Evolutionary conservation across 2,329 filamentous ascomycete species (phyloP), one percentile per base, ranked within the genome.

Genomic region (Stromatinia cepivora): DNA sequence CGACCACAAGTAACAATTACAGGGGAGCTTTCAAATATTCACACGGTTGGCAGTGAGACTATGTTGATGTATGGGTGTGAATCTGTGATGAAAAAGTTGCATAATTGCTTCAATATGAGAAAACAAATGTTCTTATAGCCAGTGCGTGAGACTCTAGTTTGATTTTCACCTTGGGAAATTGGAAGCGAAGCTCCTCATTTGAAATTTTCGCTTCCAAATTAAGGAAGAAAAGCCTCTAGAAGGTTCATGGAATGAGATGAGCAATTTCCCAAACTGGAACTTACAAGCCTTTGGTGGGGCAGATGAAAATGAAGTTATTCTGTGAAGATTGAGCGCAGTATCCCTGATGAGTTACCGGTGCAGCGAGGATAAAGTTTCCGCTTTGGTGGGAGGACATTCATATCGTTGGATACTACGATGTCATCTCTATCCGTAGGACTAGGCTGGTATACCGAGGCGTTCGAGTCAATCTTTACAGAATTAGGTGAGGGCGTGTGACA

Each of bases 161-260:
- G 10, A 28, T 28, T 52, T 52, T 39, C 46, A n/a, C n/a, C 46
- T 52, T 50, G 34, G n/a, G 34, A 64, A 52, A 39, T 64, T 39
- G 31, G 22, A 39, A 1, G n/a, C 39, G 31, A 52, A 52, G 46
- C 22, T 25, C 11, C 31, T 36, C n/a, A 52, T 25, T 64, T 36
- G 46, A 52, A 34, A 52, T 52, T 36, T 42, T 28, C 34, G n/a
- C 34, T 52, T 46, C 46, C 46, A 52, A 39, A 64, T 52, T n/a
- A 64, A 48, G 31, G 13, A 39, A 4, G 4, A 9, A 64, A 64
- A n/a, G 5, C 46, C 52, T 64, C 61, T 52, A 22, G 61, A 64
- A 64, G 61, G 48, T 52, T 39, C 17, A 64, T 64, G n/a, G 48
- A 64, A 64, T 50, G 61, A 64, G 48, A 64, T 64, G 61, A 64